Conservation (phyloP, 2,329 filamentous ascomycete genomes). For the Ophiostoma ips region DNA sequence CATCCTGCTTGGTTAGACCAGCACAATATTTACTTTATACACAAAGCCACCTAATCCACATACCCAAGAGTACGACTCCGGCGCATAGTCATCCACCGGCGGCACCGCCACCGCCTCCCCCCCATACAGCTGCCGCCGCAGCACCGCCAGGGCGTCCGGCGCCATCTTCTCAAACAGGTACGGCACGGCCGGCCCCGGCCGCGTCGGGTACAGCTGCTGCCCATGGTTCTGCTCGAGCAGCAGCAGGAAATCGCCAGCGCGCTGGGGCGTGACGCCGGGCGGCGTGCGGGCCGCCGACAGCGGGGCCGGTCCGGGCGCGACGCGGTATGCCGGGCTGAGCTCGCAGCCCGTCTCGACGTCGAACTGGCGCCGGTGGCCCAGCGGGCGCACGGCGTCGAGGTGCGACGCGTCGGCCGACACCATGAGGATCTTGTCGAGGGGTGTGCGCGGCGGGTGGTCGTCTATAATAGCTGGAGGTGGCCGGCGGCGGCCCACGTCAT, state of each 20-base stretch:
- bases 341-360: constrained; percentile 16
- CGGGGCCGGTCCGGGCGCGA: constrained; percentile 1
- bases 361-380: constrained; percentile 15
- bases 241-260: constrained; percentile 13
- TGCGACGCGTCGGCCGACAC: constrained; percentile 2
- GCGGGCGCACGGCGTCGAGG: neutral
- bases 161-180: constrained; percentile 21
- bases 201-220: constrained; percentile 1
- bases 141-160: constrained; percentile 9
- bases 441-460: constrained; percentile 9
- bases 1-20: constrained; percentile 4
- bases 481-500: constrained; percentile 8
- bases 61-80: neutral
- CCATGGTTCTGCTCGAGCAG: constrained; percentile 3
- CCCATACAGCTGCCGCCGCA: neutral
- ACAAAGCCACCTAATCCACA: neutral
- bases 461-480: too few species aligned
- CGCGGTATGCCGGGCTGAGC: constrained; percentile 14
- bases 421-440: constrained; percentile 9
- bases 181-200: constrained; percentile 13
- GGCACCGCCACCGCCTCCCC: neutral
- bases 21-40: too few species aligned
- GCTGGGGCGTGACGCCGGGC: constrained; percentile 10
- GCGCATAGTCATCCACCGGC: neutral
- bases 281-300: constrained; percentile 9